phyloP scores from a whole-genome alignment of 352 stramenopile species.

The Phytophthora niederhauseri region DNA sequence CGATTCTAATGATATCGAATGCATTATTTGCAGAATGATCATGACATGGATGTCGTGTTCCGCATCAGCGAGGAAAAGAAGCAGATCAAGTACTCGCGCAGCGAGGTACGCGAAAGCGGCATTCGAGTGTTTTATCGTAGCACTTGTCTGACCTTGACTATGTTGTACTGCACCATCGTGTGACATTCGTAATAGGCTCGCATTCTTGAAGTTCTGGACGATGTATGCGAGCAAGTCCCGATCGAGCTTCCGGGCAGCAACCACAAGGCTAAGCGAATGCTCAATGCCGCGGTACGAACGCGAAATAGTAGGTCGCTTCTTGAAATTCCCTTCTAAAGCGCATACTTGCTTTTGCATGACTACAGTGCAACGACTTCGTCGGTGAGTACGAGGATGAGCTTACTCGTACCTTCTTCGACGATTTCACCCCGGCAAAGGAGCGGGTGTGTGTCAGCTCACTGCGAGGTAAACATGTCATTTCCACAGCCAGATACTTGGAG shows the following conservation, averaged over 20 bases:
- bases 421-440: slow-evolving; percentile 70
- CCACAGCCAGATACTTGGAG: background rate
- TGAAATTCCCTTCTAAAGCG: background rate
- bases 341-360: background rate
- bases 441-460: slow-evolving; percentile 59
- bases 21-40: slow-evolving; percentile 53
- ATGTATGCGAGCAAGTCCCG: slow-evolving; percentile 63
- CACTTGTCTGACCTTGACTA: background rate
- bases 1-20: background rate
- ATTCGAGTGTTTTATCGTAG: background rate
- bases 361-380: slow-evolving; percentile 78
- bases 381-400: slow-evolving; percentile 84
- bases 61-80: slow-evolving; percentile 90
- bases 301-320: background rate
- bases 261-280: slow-evolving; percentile 62
- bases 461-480: slow-evolving; percentile 40
- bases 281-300: slow-evolving; percentile 56
- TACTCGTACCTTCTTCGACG: slow-evolving; percentile 76
- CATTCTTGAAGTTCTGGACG: slow-evolving; percentile 87
- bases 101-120: slow-evolving; percentile 50
- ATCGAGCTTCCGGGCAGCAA: slow-evolving; percentile 42
- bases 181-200: slow-evolving; percentile 44
- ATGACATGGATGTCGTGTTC: slow-evolving; percentile 87
- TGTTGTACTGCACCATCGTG: background rate
- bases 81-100: slow-evolving; percentile 83